Conservation (phyloP, 2,329 filamentous ascomycete species). For the Pseudogymnoascus sp. region DNA sequence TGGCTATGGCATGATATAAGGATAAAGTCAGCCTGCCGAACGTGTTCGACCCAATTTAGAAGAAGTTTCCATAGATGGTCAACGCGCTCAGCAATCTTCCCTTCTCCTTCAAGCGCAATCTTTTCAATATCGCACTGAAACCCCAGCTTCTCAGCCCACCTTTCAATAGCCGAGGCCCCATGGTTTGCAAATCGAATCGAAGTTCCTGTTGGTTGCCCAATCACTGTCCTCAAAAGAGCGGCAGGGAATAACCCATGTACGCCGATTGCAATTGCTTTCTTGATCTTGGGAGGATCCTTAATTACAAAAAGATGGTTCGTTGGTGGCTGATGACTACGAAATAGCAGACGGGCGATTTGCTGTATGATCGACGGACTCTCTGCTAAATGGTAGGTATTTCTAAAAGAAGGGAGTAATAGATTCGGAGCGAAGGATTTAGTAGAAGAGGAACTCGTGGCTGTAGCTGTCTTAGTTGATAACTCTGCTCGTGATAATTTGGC, state of each 20-base stretch:
- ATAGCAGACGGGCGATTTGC: constrained; percentile 52
- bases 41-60: constrained; percentile 88
- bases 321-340: constrained; percentile 48
- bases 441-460: constrained; percentile 15
- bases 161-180: constrained; percentile 72
- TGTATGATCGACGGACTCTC: constrained; percentile 64
- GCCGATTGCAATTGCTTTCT: constrained; percentile 84
- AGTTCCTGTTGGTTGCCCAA: constrained; percentile 91
- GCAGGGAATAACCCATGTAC: constrained; percentile 93
- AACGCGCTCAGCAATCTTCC: constrained; percentile 81
- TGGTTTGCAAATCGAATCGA: constrained; percentile 89
- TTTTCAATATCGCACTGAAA: constrained; percentile 79
- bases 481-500: not conserved
- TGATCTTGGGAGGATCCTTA: constrained; percentile 63
- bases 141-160: constrained; percentile 70
- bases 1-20: constrained; percentile 92
- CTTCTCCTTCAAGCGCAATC: constrained; percentile 89
- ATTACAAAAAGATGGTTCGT: constrained; percentile 66
- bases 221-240: constrained; percentile 75
- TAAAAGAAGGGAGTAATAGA: constrained; percentile 62
- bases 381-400: constrained; percentile 58
- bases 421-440: constrained; percentile 43
- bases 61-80: constrained; percentile 91
- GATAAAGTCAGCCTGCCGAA: constrained; percentile 80
- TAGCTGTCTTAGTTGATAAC: not conserved